Evolutionary conservation across 257 asterid genomes (phyloP), one percentile per base, ranked within the genome.

Genomic region (Capsicum baccatum): DNA sequence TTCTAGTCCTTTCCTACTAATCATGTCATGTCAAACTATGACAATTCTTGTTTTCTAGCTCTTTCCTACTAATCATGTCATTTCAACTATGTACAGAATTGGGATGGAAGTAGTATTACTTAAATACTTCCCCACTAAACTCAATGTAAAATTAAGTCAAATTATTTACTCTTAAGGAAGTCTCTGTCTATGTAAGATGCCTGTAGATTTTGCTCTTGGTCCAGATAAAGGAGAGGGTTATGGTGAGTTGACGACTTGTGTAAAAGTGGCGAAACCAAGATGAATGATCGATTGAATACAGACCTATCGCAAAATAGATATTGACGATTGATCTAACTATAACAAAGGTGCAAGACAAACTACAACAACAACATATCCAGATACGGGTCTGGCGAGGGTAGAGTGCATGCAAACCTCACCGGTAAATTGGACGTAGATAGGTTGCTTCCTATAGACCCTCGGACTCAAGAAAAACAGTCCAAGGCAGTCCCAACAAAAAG

Each of bases 271-370:
- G n/a, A 70, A 70, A 70, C 44, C 44, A 70, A 17, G 7, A 42
- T 70, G 56, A 16, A 70, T 44, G 16, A 9, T 70, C 57, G 17
- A 17, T 9, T 47, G 58, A 71, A 44, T 47, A n/a, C 15, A n/a
- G 17, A 47, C 79, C 57, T 17, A 44, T 44, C 12, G 79, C 37
- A 63, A 63, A 19, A 59, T 8, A 59, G 12, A 59, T 8, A 59
- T 59, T 3, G 68, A 17, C 0, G 35, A 73, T 2, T 50, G 3
- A 73, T 74, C 47, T 74, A 19, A 50, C 63, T 52, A 21, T 76
- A 21, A 76, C 62, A 76, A 76, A 21, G 44, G 21, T 26, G 81
- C 81, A 55, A 76, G 42, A 19, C 81, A 76, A 76, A 21, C 48
- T 44, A 44, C 48, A 44, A 44, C 48, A 44, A 44, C 48, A 44